Evolutionary conservation across 257 asterid genomes (phyloP).

Genomic region (Phtheirospermum japonicum): DNA sequence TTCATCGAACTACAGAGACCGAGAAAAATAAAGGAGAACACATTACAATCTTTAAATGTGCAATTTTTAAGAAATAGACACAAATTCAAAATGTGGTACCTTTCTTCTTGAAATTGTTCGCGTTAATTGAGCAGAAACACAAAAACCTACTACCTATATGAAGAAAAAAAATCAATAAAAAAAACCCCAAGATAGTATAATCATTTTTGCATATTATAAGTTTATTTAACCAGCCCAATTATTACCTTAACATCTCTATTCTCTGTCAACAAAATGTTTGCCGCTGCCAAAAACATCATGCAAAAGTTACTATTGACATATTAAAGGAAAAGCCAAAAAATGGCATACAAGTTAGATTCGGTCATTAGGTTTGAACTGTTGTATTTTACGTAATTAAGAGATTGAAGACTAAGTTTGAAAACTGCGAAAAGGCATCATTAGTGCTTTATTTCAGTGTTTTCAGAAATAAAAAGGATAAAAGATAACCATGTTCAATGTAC

Average conservation of each 20-base stretch:
- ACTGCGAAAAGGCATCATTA: slow-evolving; percentile 17
- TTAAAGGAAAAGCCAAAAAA: slow-evolving; percentile 3
- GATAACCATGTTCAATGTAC: slow-evolving; percentile 36
- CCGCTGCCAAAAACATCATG: slow-evolving; percentile 64
- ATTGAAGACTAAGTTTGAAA: slow-evolving; percentile 14
- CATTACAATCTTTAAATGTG: slow-evolving; percentile 7
- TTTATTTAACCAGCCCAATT: slow-evolving; percentile 18
- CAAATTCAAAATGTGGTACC: slow-evolving; percentile 42
- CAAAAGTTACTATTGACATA: slow-evolving; percentile 20
- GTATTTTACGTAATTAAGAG: slow-evolving; percentile 14
- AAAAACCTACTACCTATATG: slow-evolving; percentile 94
- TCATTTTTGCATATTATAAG: no score
- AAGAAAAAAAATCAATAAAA: no score
- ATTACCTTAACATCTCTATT: slow-evolving; percentile 96
- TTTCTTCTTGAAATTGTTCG: slow-evolving; percentile 95
- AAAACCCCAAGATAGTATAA: no score
- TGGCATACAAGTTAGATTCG: background rate
- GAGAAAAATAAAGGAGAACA: slow-evolving; percentile 1
- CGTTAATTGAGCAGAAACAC: slow-evolving; percentile 99
- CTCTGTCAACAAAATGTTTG: slow-evolving; percentile 92
- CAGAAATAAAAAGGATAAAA: slow-evolving; percentile 6
- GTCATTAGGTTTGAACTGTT: background rate
- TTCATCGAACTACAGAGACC: slow-evolving; percentile 13
- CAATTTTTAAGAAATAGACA: slow-evolving; percentile 15
- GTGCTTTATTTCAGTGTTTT: slow-evolving; percentile 10